Percentiles rank a stretch among this genome's conserved stretches.
Conservation (phyloP, 768 basidiomycete species). For the Boletus subcaerulescens region DNA sequence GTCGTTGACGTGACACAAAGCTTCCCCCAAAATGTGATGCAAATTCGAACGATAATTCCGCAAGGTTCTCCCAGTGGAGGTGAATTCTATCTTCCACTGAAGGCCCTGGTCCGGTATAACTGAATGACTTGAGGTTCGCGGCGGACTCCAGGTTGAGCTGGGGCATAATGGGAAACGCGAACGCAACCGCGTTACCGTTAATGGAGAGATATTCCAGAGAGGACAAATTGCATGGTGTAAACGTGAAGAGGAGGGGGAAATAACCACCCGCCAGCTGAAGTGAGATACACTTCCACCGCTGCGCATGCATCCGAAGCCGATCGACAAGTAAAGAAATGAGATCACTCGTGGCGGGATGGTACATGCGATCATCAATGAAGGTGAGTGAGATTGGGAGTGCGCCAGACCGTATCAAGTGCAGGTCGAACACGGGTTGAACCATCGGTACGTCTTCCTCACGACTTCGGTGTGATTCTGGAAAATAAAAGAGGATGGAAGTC, state of each 20-base stretch:
- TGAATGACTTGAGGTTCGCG: constrained; percentile 11
- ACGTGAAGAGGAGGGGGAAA: constrained; percentile 10
- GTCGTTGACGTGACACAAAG: background rate
- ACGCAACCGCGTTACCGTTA: background rate
- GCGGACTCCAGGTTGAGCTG: constrained; percentile 6
- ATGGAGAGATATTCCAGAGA: constrained; percentile 13
- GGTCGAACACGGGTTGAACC: constrained; percentile 1
- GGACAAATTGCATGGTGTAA: constrained; percentile 10
- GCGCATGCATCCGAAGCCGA: background rate
- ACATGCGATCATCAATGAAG: constrained; percentile 17
- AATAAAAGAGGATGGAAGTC: constrained; percentile 16
- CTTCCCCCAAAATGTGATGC: constrained; percentile 1
- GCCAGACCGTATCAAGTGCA: constrained; percentile 11
- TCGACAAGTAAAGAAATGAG: constrained; percentile 6
- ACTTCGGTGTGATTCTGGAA: background rate
- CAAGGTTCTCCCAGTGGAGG: constrained; percentile 9
- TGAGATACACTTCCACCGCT: no score
- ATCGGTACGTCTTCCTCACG: constrained; percentile 2
- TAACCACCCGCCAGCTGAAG: constrained; percentile 1
- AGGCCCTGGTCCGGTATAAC: constrained; percentile 8
- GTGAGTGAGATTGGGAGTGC: constrained; percentile 12
- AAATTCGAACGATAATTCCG: constrained; percentile 16
- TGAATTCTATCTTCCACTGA: background rate
- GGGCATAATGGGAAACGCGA: background rate
- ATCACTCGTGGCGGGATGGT: background rate